These are phyloP conservation scores for Calocera cornea DNA, from an alignment of 768 basidiomycete species.

Conservation along the genomic window DNA sequence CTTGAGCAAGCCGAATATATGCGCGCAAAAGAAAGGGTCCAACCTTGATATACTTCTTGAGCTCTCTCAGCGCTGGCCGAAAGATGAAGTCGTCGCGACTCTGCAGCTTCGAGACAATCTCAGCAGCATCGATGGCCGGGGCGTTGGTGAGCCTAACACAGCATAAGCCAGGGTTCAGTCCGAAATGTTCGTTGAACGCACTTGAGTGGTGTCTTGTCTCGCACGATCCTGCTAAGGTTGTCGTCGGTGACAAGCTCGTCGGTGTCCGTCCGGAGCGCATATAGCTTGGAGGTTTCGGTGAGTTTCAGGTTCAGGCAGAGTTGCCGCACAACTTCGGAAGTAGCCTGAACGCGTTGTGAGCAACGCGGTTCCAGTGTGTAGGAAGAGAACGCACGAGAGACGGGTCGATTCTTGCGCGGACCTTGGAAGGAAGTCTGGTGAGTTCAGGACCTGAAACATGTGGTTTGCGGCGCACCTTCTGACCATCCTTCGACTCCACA, in stretches of 20 bases:
- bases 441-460: constrained; percentile 16
- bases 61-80: constrained; percentile 55
- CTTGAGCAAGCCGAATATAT: neutral
- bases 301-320: constrained; percentile 71
- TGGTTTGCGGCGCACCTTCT: constrained; percentile 12
- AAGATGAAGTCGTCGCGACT: constrained; percentile 46
- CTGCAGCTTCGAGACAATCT: constrained; percentile 56
- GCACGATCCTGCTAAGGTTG: constrained; percentile 71
- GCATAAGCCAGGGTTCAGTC: neutral
- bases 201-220: constrained; percentile 64
- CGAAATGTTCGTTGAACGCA: constrained; percentile 25
- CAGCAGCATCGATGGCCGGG: constrained; percentile 63
- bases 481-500: constrained; percentile 61
- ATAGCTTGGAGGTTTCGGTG: constrained; percentile 55
- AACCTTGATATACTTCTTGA: constrained; percentile 65
- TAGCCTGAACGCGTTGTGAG: neutral
- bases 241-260: constrained; percentile 79
- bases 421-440: constrained; percentile 22
- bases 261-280: constrained; percentile 66
- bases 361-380: neutral
- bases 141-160: constrained; percentile 57
- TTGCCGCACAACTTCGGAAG: constrained; percentile 64
- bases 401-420: constrained; percentile 74
- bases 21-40: neutral
- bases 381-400: constrained; percentile 34